Conservation (phyloP, 2,329 filamentous ascomycete genomes). For the Neonectria punicea region DNA sequence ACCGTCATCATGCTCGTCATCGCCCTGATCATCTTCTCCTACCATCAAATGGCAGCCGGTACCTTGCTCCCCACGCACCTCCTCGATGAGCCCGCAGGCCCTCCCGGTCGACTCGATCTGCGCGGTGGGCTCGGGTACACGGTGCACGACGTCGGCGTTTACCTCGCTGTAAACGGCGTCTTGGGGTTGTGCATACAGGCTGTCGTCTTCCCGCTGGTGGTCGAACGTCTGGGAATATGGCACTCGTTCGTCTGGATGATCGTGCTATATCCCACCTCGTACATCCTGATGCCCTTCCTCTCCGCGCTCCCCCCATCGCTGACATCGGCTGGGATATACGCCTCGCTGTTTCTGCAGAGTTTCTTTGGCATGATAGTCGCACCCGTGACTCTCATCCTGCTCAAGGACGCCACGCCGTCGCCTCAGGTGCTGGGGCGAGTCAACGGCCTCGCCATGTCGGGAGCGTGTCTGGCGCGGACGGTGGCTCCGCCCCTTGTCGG, state of each 20-base stretch:
- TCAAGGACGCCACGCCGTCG: slow-evolving; percentile 76
- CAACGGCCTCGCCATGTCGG: slow-evolving; percentile 77
- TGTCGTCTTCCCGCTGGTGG: slow-evolving; percentile 73
- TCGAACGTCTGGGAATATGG: slow-evolving; percentile 74
- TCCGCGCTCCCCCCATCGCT: slow-evolving; percentile 64
- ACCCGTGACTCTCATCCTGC: slow-evolving; percentile 74
- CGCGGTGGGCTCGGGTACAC: slow-evolving; percentile 73
- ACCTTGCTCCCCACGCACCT: slow-evolving; percentile 56
- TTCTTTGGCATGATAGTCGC: slow-evolving; percentile 75
- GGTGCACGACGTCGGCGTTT: slow-evolving; percentile 73
- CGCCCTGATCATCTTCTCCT: slow-evolving; percentile 54
- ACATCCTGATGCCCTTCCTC: slow-evolving; percentile 76
- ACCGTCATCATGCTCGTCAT: slow-evolving; percentile 45
- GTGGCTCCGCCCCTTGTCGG: slow-evolving; percentile 75
- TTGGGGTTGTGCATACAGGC: slow-evolving; percentile 80
- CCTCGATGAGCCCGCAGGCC: slow-evolving; percentile 46
- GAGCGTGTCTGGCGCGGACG: slow-evolving; percentile 76
- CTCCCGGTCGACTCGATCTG: slow-evolving; percentile 48
- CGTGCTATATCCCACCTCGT: slow-evolving; percentile 72
- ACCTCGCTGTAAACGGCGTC: slow-evolving; percentile 75
- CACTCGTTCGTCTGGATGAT: slow-evolving; percentile 72
- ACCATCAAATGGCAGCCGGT: slow-evolving; percentile 58
- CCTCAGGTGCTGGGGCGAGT: slow-evolving; percentile 73
- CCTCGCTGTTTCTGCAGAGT: slow-evolving; percentile 72
- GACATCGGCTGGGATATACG: slow-evolving; percentile 71